Base-by-base conservation (phyloP, 176 grass and related monocot species). In the Carex myosuroides region DNA sequence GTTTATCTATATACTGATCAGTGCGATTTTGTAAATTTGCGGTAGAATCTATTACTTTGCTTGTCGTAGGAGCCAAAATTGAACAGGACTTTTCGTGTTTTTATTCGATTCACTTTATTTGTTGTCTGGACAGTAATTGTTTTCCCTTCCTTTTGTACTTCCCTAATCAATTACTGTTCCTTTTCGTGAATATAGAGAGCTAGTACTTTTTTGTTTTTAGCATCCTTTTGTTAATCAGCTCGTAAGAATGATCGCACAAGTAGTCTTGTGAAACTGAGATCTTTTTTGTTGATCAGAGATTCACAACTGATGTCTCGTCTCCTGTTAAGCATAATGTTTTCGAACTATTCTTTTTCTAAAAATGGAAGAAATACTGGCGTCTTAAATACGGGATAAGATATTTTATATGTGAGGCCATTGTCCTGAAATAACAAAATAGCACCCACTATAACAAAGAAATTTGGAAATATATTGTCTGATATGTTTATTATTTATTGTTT, bases 91-190 rank as follows among this genome's bases (percentile, higher is more conserved):
- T 83, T 6, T 55, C 33, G 5, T 68, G 21, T 46, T 83, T 82
- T 66, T 55, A 64, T 30, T 67, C 42, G 22, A 65, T 83, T 83
- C 41, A 52, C 24, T 65, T 66, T 62, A 65, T 83, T 67, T 67
- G 18, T 13, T 81, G 18, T 29, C 64, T 81, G 57, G 20, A 8
- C 41, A 24, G 17, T 62, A 76, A 81, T 50, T 64, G 10, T 29
- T 26, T 61, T 7, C 35, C 50, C 79, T 64, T 20, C 30, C 30
- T 79, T 57, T 32, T 60, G 12, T 79, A 79, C 54, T 44, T 71
- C 0, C 68, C 33, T 70, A 14, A n/a, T 70, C 21, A 22, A 55
- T 77, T 56, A 6, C 17, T 57, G 24, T 32, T 78, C 3, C 52
- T 78, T 30, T 13, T 21, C 4, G 9, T 14, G 8, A 3, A 69